These are phyloP conservation scores for Ramalina intermedia DNA, from an alignment of 495 filamentous ascomycete species.

Conservation along the genomic window DNA sequence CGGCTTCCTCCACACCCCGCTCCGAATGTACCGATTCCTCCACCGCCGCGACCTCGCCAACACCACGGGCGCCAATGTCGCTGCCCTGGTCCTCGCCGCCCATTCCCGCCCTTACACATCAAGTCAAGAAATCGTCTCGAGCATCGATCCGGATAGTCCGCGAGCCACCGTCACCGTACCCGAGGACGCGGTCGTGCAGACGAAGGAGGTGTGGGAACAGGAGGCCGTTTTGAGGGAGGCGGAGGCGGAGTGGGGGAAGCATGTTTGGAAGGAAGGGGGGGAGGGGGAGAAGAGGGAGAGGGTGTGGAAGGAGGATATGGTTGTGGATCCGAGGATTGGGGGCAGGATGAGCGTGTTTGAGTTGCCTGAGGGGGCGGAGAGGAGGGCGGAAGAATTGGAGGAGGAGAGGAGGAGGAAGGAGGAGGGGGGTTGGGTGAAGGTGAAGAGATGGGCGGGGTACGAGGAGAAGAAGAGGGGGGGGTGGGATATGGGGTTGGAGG, in stretches of 20 bases:
- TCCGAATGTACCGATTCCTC: conserved; percentile 75
- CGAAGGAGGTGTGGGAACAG: conserved; percentile 42
- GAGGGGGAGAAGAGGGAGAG: conserved; percentile 29
- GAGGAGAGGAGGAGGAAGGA: not conserved
- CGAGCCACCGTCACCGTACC: conserved; percentile 5
- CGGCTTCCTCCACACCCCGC: conserved; percentile 83
- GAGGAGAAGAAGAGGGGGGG: conserved; percentile 5
- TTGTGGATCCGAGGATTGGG: conserved; percentile 64
- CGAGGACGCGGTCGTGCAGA: conserved; percentile 11
- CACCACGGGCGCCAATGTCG: conserved; percentile 74
- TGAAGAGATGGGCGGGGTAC: conserved; percentile 8
- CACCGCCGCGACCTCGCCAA: conserved; percentile 78
- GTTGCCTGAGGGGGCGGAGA: conserved; percentile 19
- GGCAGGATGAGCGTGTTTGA: conserved; percentile 70
- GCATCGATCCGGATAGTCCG: conserved; percentile 10
- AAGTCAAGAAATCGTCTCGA: not conserved
- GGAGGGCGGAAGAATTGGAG: conserved; percentile 3
- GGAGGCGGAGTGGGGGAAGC: conserved; percentile 81
- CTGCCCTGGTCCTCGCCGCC: conserved; percentile 62
- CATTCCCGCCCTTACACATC: conserved; percentile 32
- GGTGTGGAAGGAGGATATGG: conserved; percentile 64
- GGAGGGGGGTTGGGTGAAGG: not conserved
- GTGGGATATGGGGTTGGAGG: conserved; percentile 14
- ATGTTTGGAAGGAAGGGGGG: conserved; percentile 25
- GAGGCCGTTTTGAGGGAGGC: conserved; percentile 55